Evolutionary conservation across 2,329 filamentous ascomycete genomes (phyloP), one percentile per base, ranked within the genome.

Genomic region (Aspergillus fischeri): DNA sequence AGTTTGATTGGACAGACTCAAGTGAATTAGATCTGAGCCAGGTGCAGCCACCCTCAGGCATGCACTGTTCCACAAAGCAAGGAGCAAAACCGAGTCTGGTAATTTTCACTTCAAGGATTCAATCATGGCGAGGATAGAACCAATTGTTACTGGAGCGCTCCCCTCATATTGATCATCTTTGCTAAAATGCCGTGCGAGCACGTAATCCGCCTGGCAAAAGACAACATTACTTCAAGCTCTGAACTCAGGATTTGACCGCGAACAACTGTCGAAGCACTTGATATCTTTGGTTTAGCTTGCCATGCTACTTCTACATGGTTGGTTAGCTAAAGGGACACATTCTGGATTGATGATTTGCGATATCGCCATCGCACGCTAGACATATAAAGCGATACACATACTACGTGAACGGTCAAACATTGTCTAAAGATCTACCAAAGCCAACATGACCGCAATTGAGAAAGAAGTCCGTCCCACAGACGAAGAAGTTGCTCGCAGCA

Each of bases 131-230:
- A n/a, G 4, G 29, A 32, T 14, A 32, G 29, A 14, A 14, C 3
- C 11, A 32, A 32, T 11, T 21, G 17, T 44, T 10, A 44, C n/a
- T 17, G 41, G 17, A 44, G 9, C 17, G 4, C 20, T 21, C 28
- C 28, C 28, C 28, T 29, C 28, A 29, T 2, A 4, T 29, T 29
- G 28, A 29, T 29, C 28, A 44, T 44, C 41, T n/a, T 10, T 8
- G 49, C 60, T 57, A 60, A 59, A 60, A 66, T 66, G 63, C 63
- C 63, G 63, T 67, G 66, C 65, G 61, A 71, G 69, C 70, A 72
- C 70, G 70, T 70, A 70, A 72, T 71, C 47, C 1, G 44, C 29
- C 55, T 48, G 53, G 50, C 45, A 50, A 61, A 65, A 61, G 27
- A 55, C 67, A 68, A 67, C 70, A 72, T 68, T 53, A 51, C 32